phyloP scores from a whole-genome alignment of 352 stramenopile species.

The Saprolegnia diclina region DNA sequence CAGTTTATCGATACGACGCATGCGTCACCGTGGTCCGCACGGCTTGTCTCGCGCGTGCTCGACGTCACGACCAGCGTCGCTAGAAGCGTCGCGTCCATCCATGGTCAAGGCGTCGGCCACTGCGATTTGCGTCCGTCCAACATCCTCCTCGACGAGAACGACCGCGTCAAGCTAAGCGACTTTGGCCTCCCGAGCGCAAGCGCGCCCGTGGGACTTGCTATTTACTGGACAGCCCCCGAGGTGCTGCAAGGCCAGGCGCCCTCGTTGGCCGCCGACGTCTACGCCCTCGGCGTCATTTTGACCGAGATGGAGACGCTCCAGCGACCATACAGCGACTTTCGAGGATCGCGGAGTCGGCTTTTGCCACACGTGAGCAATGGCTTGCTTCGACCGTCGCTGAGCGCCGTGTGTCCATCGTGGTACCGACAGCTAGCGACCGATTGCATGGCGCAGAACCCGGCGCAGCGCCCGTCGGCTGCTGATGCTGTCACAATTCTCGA shows the following conservation, averaged over 20 bases:
- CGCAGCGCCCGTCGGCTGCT: neutral
- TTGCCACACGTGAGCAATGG: neutral
- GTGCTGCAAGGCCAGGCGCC: conserved; percentile 36
- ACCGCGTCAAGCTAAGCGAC: neutral
- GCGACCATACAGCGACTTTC: conserved; percentile 33
- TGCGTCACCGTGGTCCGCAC: neutral
- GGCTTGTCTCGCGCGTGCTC: neutral
- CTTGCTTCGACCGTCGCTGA: neutral
- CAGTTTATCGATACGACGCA: neutral
- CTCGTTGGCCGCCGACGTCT: conserved; percentile 39
- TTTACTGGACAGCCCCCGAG: conserved; percentile 46
- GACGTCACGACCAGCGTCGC: neutral
- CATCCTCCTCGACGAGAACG: neutral
- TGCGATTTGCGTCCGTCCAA: neutral
- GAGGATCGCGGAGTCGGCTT: neutral
- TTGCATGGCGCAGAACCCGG: neutral
- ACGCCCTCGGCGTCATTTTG: conserved; percentile 47
- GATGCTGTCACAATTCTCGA: neutral
- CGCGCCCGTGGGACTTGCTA: neutral
- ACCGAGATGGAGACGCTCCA: conserved; percentile 57
- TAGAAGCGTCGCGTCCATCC: neutral
- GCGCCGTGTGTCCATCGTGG: neutral
- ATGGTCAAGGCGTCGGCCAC: neutral
- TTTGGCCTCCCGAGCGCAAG: neutral
- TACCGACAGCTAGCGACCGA: neutral